Evolutionary conservation across 108 stramenopile species (phyloP).

Genomic region (Asterionellopsis glacialis): DNA sequence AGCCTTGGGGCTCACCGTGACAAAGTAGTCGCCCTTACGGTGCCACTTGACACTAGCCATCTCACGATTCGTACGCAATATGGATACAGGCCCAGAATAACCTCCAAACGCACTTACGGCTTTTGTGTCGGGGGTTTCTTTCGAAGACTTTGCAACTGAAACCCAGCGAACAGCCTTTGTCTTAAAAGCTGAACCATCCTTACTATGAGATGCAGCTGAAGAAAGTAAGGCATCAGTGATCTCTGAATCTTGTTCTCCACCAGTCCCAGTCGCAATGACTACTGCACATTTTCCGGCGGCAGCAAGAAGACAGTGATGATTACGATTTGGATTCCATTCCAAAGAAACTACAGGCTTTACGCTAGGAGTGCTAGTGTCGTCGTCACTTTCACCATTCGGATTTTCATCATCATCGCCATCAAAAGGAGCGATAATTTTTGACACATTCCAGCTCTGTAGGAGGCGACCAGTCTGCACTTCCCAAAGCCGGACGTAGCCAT

Average conservation of each 20-base stretch:
- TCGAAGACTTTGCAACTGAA: constrained; percentile 10
- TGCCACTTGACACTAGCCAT: constrained; percentile 88
- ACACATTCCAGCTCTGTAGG: constrained; percentile 67
- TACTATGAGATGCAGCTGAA: constrained; percentile 46
- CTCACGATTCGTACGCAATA: constrained; percentile 57
- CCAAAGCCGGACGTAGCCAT: constrained; percentile 90
- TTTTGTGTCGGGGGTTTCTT: constrained; percentile 1
- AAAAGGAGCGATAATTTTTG: constrained; percentile 18
- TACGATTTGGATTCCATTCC: constrained; percentile 92
- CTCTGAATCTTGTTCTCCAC: constrained; percentile 67
- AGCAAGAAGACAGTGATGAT: constrained; percentile 82
- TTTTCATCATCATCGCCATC: constrained; percentile 21
- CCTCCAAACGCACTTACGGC: constrained; percentile 50
- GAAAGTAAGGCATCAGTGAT: constrained; percentile 82
- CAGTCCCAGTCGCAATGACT: constrained; percentile 88
- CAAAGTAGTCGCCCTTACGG: constrained; percentile 96
- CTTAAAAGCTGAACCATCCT: too few relatives aligned
- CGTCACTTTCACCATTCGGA: constrained; percentile 4
- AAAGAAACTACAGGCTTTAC: constrained; percentile 56
- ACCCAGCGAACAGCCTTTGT: constrained; percentile 72
- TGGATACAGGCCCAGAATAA: constrained; percentile 50
- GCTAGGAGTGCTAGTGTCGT: constrained; percentile 2
- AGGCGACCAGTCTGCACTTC: constrained; percentile 89
- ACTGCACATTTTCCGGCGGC: constrained; percentile 76
- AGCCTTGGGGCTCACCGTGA: constrained; percentile 81